Conservation (phyloP, 2,329 filamentous ascomycete species). For the Aureobasidium uvarum region DNA sequence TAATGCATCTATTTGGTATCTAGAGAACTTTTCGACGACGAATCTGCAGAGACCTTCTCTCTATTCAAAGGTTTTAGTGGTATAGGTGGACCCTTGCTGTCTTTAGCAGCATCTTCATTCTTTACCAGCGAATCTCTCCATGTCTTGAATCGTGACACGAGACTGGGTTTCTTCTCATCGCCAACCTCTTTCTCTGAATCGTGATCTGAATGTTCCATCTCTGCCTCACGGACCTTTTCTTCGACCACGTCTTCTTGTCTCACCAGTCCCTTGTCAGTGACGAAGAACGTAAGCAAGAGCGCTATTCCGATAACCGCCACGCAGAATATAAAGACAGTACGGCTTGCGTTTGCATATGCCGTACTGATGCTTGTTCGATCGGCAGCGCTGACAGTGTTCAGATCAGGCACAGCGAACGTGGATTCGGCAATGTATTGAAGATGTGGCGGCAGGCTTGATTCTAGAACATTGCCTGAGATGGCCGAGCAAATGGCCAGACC, state of each 20-base stretch:
- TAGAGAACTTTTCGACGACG: neutral
- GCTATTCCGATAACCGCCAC: constrained; percentile 54
- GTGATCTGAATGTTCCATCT: neutral
- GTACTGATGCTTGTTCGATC: constrained; percentile 46
- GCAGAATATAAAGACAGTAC: constrained; percentile 57
- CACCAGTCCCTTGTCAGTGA: constrained; percentile 42
- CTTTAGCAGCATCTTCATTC: neutral
- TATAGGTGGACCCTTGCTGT: neutral
- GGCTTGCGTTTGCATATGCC: constrained; percentile 56
- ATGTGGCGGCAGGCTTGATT: constrained; percentile 42
- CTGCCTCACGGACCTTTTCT: neutral
- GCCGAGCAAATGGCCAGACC: constrained; percentile 40
- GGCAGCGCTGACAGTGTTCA: constrained; percentile 36
- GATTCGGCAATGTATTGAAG: constrained; percentile 43
- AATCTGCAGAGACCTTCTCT: neutral
- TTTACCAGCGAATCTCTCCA: constrained; percentile 20
- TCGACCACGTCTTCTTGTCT: constrained; percentile 30
- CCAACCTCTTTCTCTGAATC: neutral
- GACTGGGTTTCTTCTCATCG: neutral
- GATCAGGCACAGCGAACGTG: constrained; percentile 41
- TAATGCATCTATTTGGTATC: neutral
- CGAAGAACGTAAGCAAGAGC: constrained; percentile 48
- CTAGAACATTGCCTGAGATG: constrained; percentile 39
- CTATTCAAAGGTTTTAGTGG: neutral
- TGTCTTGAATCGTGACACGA: neutral